These are phyloP conservation scores for Omphalotus guepiniiformis DNA, from an alignment of 768 basidiomycete species.

Conservation along the genomic window DNA sequence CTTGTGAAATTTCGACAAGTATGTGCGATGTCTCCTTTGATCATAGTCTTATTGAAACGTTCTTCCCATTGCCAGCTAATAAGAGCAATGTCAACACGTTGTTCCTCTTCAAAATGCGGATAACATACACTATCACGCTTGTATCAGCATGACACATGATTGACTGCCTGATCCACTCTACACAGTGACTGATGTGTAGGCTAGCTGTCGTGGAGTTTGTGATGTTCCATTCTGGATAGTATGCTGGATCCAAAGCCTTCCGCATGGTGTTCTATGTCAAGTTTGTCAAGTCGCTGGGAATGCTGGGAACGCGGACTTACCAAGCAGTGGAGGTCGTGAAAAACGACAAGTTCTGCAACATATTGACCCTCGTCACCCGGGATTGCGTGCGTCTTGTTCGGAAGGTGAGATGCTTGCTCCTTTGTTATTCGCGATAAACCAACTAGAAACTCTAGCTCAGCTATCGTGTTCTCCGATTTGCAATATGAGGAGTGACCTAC, in stretches of 20 bases:
- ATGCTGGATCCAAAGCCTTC: conserved; percentile 16
- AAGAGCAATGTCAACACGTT: conserved; percentile 17
- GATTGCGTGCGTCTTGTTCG: conserved; percentile 10
- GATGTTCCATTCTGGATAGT: too few species aligned
- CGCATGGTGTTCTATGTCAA: conserved; percentile 15
- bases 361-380: conserved; percentile 21
- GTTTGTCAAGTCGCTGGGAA: neutral
- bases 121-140: conserved; percentile 1
- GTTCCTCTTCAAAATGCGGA: neutral
- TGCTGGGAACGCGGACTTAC: conserved; percentile 12
- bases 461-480: neutral
- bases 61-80: conserved; percentile 25
- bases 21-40: conserved; percentile 20
- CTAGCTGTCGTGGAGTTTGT: too few species aligned
- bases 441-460: neutral
- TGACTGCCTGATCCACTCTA: too few species aligned
- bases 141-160: too few species aligned
- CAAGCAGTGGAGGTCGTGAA: conserved; percentile 27
- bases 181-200: too few species aligned
- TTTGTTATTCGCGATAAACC: neutral
- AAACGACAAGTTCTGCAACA: conserved; percentile 21
- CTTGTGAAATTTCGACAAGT: conserved; percentile 25
- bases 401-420: neutral
- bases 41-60: conserved; percentile 13
- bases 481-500: neutral